Percentiles rank a stretch among this genome's conserved stretches.
phyloP scores from a whole-genome alignment of 2,329 filamentous ascomycete genomes.

The Pleurostoma richardsiae region DNA sequence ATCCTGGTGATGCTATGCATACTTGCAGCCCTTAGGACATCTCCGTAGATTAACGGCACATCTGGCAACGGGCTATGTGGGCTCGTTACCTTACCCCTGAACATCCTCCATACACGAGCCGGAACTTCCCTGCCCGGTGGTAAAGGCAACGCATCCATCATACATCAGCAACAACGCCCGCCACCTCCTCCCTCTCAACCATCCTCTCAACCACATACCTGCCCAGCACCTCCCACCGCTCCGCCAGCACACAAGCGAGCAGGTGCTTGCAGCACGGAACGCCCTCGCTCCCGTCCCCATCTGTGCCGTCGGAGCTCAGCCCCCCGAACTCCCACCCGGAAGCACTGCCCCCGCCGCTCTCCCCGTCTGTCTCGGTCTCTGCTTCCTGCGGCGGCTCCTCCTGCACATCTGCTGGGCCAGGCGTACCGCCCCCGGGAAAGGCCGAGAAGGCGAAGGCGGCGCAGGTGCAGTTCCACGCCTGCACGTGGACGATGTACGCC shows the following conservation, averaged over 20 bases:
- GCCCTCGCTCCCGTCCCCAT: conserved; percentile 18
- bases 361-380: background rate
- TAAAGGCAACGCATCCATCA: conserved; percentile 11
- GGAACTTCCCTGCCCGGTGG: no score
- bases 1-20: no score
- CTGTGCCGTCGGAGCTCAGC: conserved; percentile 29
- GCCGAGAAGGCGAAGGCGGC: conserved; percentile 74
- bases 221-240: conserved; percentile 59
- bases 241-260: conserved; percentile 73
- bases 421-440: conserved; percentile 39
- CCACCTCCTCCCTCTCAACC: conserved; percentile 62
- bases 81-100: no score
- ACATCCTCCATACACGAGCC: no score
- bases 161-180: conserved; percentile 56
- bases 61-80: no score
- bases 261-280: conserved; percentile 80
- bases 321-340: conserved; percentile 43
- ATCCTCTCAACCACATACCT: conserved; percentile 47
- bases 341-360: background rate
- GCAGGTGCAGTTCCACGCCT: conserved; percentile 86
- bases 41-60: no score
- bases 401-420: conserved; percentile 3
- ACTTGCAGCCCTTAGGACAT: no score
- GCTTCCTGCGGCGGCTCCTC: conserved; percentile 2
- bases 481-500: conserved; percentile 66